Base-by-base conservation (phyloP, 1,284 basidiomycete species). In the Thelephora terrestris region DNA sequence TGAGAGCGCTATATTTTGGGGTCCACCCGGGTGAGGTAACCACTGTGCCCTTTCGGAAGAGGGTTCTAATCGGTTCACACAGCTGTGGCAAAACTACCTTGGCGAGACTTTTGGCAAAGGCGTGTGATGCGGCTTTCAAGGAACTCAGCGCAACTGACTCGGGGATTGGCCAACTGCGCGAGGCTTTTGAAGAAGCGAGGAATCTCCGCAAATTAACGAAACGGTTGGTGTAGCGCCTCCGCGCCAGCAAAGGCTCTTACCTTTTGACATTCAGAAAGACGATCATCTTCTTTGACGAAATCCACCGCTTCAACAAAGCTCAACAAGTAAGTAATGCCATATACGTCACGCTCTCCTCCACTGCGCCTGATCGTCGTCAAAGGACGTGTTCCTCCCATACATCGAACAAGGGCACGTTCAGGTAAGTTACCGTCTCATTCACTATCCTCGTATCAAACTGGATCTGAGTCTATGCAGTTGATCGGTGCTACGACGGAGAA, bases 401-500 rank as follows among this genome's bases (percentile, higher is more conserved):
- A 73, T 91, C 5, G 89, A 92, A 59, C 79, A 79, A 53, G 89
- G 89, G 2, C 76, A 78, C 54, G 77, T 91, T 20, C 84, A 85
- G 64, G 81, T 79, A 51, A 46, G 50, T 20, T 38, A 35, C 27
- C 42, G 43, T 18, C 32, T 25, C 4, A 49, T 48, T 48, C n/a
- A n/a, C 5, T 5, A n/a, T 56, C 57, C 20, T 43, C 51, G 48
- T 49, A 58, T 29, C 48, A 52, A 20, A 52, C 54, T n/a, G 53
- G 52, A 18, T 50, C 49, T n/a, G 47, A 34, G n/a, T 18, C n/a
- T 34, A 55, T 48, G 48, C 46, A 83, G 73, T 69, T 94, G 32
- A 79, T 95, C 52, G 89, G 89, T 16, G 91, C 91, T 1, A 95
- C 91, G 2, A 95, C 91, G 0, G 91, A 95, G 63, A 95, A 95